A percentile compares a stretch with the other conserved stretches of the same genome.
Conservation (phyloP, 73 alveolate species). For the Effrenium voratum region DNA sequence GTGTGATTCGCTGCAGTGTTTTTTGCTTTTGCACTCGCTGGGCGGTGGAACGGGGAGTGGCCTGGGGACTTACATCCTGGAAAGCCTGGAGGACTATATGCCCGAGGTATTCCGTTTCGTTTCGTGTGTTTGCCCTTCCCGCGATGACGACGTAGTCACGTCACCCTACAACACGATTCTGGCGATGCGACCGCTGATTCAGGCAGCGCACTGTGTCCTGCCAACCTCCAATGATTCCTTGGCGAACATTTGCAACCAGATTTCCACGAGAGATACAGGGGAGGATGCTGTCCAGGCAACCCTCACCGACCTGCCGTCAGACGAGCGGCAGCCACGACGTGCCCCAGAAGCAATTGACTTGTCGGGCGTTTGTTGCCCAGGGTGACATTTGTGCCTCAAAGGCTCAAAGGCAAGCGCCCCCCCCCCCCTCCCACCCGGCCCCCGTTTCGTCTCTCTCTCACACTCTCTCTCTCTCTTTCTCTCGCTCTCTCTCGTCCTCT, state of each 20-base stretch:
- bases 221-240: slow-evolving; percentile 95
- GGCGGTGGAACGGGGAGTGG: slow-evolving; percentile 99
- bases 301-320: slow-evolving; percentile 74
- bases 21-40: slow-evolving; percentile 98
- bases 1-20: slow-evolving; percentile 99
- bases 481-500: too few species aligned
- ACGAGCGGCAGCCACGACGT: slow-evolving; percentile 68
- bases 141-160: slow-evolving; percentile 99
- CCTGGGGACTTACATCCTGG: slow-evolving; percentile 98
- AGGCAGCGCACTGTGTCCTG: slow-evolving; percentile 98
- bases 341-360: too few species aligned
- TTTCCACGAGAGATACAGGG: slow-evolving; percentile 66
- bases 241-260: slow-evolving; percentile 87
- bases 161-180: slow-evolving; percentile 99
- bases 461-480: too few species aligned
- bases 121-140: slow-evolving; percentile 99
- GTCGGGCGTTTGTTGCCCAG: too few species aligned
- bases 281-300: slow-evolving; percentile 79
- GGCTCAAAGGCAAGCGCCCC: too few species aligned
- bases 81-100: slow-evolving; percentile 93
- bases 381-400: too few species aligned
- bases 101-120: slow-evolving; percentile 98
- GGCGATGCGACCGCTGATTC: slow-evolving; percentile 98
- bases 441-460: too few species aligned
- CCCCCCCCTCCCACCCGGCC: too few species aligned